These are phyloP conservation scores for Heliocybe sulcata DNA, from an alignment of 1,284 basidiomycete genomes.

Conservation along the genomic window DNA sequence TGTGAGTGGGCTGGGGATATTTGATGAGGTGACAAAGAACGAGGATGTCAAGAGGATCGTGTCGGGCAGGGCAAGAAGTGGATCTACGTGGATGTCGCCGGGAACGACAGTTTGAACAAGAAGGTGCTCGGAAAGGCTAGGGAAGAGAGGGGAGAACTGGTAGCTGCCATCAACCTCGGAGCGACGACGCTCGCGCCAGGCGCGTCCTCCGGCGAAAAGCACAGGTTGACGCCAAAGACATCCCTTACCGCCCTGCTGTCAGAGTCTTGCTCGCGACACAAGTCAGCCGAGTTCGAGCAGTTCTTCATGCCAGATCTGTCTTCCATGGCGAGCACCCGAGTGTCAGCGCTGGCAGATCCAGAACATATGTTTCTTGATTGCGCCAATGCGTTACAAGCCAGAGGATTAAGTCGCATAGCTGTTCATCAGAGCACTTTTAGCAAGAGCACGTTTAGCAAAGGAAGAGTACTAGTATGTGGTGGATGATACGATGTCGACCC, in stretches of 20 bases:
- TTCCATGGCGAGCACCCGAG: too few relatives aligned
- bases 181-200: constrained; percentile 45
- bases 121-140: constrained; percentile 30
- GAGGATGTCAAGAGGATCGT: constrained; percentile 26
- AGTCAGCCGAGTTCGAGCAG: constrained; percentile 27
- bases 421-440: too few relatives aligned
- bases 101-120: constrained; percentile 40
- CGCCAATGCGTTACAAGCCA: too few relatives aligned
- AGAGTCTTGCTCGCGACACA: constrained; percentile 16
- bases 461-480: too few relatives aligned
- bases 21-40: constrained; percentile 48
- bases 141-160: constrained; percentile 23
- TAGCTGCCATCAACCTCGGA: constrained; percentile 39
- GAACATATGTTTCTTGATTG: too few relatives aligned
- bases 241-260: constrained; percentile 12
- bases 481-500: too few relatives aligned
- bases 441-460: too few relatives aligned
- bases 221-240: constrained; percentile 31
- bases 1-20: constrained; percentile 42
- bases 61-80: constrained; percentile 23
- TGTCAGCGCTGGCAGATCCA: too few relatives aligned
- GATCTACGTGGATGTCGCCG: constrained; percentile 59
- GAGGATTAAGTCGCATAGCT: too few relatives aligned
- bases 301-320: constrained; percentile 69
- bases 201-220: constrained; percentile 17